These are phyloP conservation scores for Cornus florida DNA, from an alignment of 148 eudicot species.

Conservation along the genomic window DNA sequence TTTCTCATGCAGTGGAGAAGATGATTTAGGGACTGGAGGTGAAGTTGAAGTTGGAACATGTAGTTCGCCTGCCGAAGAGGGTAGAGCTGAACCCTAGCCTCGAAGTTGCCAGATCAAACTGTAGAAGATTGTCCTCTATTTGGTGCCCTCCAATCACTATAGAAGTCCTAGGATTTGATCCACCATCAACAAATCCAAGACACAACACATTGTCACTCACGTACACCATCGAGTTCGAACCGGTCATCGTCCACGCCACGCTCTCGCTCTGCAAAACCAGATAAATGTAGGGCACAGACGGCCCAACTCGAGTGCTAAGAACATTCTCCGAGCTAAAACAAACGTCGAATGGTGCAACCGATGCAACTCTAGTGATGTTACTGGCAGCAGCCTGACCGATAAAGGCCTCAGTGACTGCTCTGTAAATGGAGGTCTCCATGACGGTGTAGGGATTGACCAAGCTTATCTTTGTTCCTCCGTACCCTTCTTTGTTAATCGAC, in stretches of 20 bases:
- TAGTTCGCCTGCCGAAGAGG: slow-evolving; percentile 43
- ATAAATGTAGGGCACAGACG: slow-evolving; percentile 46
- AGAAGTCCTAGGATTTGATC: slow-evolving; percentile 47
- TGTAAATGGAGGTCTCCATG: slow-evolving; percentile 53
- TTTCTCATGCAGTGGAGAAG: not conserved
- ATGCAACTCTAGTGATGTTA: slow-evolving; percentile 31
- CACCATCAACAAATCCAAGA: slow-evolving; percentile 61
- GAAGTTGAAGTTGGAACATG: slow-evolving; percentile 75
- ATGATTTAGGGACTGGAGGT: slow-evolving; percentile 40
- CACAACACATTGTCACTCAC: slow-evolving; percentile 52
- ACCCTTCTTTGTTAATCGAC: slow-evolving; percentile 41
- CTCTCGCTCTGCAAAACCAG: slow-evolving; percentile 47
- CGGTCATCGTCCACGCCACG: slow-evolving; percentile 47
- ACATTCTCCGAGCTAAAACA: slow-evolving; percentile 38
- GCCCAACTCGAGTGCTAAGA: slow-evolving; percentile 50
- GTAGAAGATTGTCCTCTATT: slow-evolving; percentile 61
- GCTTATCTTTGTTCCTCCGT: slow-evolving; percentile 76
- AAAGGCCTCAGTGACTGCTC: slow-evolving; percentile 27
- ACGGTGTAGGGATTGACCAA: slow-evolving; percentile 63
- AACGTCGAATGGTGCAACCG: slow-evolving; percentile 50
- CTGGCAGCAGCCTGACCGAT: slow-evolving; percentile 15
- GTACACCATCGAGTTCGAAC: slow-evolving; percentile 64
- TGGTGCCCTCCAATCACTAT: slow-evolving; percentile 72
- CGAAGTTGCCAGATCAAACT: slow-evolving; percentile 61
- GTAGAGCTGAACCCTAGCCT: slow-evolving; percentile 61